A percentile compares a stretch with the other conserved stretches of the same genome.
Conservation (phyloP, 352 stramenopile species). For the Globisporangium viniferum region DNA sequence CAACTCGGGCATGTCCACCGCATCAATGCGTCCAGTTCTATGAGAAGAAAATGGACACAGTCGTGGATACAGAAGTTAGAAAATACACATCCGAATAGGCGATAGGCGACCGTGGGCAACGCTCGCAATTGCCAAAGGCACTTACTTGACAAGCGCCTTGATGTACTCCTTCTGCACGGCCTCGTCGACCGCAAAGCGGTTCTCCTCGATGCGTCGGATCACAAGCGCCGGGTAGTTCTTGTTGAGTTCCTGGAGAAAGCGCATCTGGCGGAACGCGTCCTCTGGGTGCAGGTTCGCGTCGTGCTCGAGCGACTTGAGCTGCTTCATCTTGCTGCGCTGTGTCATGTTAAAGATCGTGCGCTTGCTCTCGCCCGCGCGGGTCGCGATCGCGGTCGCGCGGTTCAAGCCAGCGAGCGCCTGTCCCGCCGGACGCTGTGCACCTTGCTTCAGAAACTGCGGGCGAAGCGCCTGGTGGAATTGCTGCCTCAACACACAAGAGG, state of each 20-base stretch:
- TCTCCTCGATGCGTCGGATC: slow-evolving; percentile 80
- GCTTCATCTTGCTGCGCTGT: slow-evolving; percentile 68
- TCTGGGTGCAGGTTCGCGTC: slow-evolving; percentile 74
- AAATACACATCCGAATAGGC: background rate
- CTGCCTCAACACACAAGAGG: background rate
- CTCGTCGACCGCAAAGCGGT: slow-evolving; percentile 79
- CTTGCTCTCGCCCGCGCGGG: slow-evolving; percentile 20
- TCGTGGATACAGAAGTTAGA: slow-evolving; percentile 1
- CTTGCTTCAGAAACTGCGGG: slow-evolving; percentile 9
- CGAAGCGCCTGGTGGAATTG: slow-evolving; percentile 13
- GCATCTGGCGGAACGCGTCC: slow-evolving; percentile 71
- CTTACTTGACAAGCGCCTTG: slow-evolving; percentile 85
- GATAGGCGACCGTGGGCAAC: no score
- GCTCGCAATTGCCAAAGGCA: background rate
- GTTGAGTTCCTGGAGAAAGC: slow-evolving; percentile 87
- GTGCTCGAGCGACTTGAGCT: slow-evolving; percentile 83
- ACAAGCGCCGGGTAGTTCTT: slow-evolving; percentile 82
- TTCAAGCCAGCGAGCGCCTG: background rate
- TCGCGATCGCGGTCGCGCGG: background rate
- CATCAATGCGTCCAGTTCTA: slow-evolving; percentile 75
- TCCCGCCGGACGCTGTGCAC: background rate
- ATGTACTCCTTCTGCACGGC: slow-evolving; percentile 86
- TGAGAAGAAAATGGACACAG: background rate
- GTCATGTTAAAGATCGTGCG: slow-evolving; percentile 83
- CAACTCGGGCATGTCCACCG: slow-evolving; percentile 67